Evolutionary conservation across 1,284 basidiomycete genomes (phyloP).

Genomic region (Cerioporus squamosus): DNA sequence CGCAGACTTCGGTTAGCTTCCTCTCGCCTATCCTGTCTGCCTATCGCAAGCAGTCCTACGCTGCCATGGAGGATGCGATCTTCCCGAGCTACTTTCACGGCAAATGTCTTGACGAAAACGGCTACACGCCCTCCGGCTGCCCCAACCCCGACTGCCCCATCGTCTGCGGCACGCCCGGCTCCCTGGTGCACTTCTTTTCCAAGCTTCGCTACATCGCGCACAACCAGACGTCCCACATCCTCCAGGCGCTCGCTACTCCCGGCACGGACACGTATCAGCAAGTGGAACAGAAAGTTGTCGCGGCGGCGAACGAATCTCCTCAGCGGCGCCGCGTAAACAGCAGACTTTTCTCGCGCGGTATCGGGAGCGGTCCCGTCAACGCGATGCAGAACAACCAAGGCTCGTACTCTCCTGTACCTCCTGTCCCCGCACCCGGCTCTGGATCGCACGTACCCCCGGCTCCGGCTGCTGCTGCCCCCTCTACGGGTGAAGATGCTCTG

Average conservation of each 20-base stretch:
- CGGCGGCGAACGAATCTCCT: constrained; percentile 12
- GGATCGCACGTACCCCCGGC: too few species aligned
- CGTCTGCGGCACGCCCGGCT: constrained; percentile 80
- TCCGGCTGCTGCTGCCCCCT: too few species aligned
- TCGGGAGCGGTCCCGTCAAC: constrained; percentile 7
- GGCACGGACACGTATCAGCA: constrained; percentile 45
- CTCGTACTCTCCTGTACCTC: not conserved
- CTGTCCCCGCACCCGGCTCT: not conserved
- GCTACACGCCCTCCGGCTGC: constrained; percentile 65
- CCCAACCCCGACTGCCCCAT: constrained; percentile 79
- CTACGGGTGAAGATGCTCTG: not conserved
- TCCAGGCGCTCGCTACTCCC: constrained; percentile 42
- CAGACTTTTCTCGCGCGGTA: constrained; percentile 9
- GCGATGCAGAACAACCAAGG: constrained; percentile 9
- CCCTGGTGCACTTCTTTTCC: constrained; percentile 68
- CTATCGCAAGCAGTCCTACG: constrained; percentile 50
- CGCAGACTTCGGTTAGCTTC: constrained; percentile 38
- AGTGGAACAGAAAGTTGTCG: constrained; percentile 44
- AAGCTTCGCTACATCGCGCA: constrained; percentile 54
- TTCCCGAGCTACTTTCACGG: constrained; percentile 75
- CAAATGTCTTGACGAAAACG: constrained; percentile 64
- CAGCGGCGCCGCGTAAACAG: constrained; percentile 12
- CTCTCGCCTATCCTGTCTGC: constrained; percentile 50
- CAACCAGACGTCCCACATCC: constrained; percentile 43
- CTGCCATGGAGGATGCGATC: constrained; percentile 51